Base-by-base conservation (phyloP, 1,284 basidiomycete genomes). In the Cystobasidium sp. region DNA sequence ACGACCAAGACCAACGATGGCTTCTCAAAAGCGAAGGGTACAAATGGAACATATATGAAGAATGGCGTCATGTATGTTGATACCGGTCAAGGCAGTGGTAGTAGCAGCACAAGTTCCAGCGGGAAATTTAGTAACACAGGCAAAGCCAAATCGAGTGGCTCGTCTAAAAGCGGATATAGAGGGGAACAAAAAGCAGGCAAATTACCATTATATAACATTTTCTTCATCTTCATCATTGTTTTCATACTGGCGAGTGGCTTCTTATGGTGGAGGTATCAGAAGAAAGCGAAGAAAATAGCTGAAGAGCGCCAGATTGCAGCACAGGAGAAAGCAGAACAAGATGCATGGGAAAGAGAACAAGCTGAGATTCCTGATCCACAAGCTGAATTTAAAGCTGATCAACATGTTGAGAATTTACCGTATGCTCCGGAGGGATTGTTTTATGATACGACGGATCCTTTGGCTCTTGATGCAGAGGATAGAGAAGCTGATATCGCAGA, bases 121-220 rank as follows among this genome's bases (percentile, higher is more conserved):
- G 31, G 31, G 31, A 31, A 31, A 31, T 31, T 31, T 31, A 31
- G 31, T 31, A 31, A 31, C 5, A 31, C 31, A 31, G 31, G 31
- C 31, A 31, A 31, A 31, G 31, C 31, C 31, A 31, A 31, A 31
- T 31, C 31, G 31, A 31, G 31, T 31, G 31, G 31, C 31, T 31
- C 3, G 37, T 65, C 62, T 18, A 39, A n/a, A 22, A 68, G 43
- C 24, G 6, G 55, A 39, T 68, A 68, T 59, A 5, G 49, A 46
- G 20, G 31, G n/a, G 39, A 65, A 47, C 41, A 65, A 43, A 49
- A 55, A 37, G 39, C 47, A 16, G 70, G 70, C 9, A 18, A 9
- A 43, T 46, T 73, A 20, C 70, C 70, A 9, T 20, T 73, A n/a
- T 73, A 73, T 31, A 46, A 64, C n/a, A 52, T 61, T 62, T 37